A percentile compares a stretch with the other conserved stretches of the same genome.
Conservation (phyloP, 306 rosid species). For the Rosa multiflora region DNA sequence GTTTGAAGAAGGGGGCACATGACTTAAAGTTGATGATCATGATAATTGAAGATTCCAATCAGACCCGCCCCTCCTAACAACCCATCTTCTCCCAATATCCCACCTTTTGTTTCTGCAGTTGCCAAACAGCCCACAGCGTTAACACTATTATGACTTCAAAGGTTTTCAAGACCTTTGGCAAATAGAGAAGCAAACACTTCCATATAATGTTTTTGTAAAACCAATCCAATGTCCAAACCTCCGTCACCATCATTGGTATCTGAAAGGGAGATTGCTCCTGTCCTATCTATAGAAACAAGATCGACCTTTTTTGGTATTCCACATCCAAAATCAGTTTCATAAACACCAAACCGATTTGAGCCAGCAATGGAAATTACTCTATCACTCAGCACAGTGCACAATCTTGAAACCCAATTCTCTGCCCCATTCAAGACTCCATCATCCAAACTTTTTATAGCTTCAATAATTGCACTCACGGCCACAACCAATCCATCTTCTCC, state of each 20-base stretch:
- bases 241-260: slow-evolving; percentile 25
- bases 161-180: slow-evolving; percentile 6
- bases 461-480: slow-evolving; percentile 16
- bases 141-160: slow-evolving; percentile 5
- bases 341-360: slow-evolving; percentile 36
- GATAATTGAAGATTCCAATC: too few species aligned
- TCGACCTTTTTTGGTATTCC: slow-evolving; percentile 42
- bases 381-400: not conserved
- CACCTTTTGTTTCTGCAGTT: not conserved
- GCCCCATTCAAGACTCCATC: slow-evolving; percentile 13
- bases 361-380: slow-evolving; percentile 11
- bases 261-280: slow-evolving; percentile 9
- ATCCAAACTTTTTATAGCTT: slow-evolving; percentile 19
- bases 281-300: slow-evolving; percentile 24
- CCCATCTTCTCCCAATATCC: not conserved
- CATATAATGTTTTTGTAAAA: slow-evolving; percentile 5
- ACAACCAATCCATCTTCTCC: slow-evolving; percentile 11
- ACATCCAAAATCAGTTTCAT: slow-evolving; percentile 48
- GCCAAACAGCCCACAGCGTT: not conserved
- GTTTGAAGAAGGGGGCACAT: not conserved
- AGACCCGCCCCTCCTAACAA: too few species aligned
- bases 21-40: not conserved
- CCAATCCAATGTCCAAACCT: slow-evolving; percentile 33
- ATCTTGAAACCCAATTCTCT: slow-evolving; percentile 8
- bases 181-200: slow-evolving; percentile 22